Conservation (phyloP, 148 eudicot genomes). For the Rhododendron simsii region DNA sequence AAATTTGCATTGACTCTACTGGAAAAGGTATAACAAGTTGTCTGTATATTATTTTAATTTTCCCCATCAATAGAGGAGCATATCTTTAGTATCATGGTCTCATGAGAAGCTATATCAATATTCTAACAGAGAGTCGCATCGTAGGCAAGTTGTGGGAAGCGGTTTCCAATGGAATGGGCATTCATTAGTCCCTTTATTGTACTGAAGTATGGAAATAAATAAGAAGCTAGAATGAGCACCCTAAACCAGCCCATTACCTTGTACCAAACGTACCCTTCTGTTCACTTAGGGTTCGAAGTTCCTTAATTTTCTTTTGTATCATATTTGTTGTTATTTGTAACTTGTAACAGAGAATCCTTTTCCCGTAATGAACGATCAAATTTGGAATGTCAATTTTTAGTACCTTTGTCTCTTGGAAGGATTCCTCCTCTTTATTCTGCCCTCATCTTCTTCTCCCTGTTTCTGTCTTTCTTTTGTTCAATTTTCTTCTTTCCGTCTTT, state of each 20-base stretch:
- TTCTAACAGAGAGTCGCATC: not conserved
- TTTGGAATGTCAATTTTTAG: not conserved
- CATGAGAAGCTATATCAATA: not conserved
- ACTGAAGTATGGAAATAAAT: not conserved
- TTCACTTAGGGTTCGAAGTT: not conserved
- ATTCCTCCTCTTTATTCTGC: not conserved
- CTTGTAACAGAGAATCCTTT: not conserved
- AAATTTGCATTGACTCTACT: conserved; percentile 58
- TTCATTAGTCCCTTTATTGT: not conserved
- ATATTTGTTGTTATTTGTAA: not conserved
- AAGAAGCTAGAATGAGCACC: not conserved
- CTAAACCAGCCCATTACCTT: not conserved
- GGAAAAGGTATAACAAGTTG: conserved; percentile 57
- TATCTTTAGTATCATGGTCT: not conserved
- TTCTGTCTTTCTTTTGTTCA: not conserved
- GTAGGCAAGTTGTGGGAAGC: not conserved
- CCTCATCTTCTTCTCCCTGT: not conserved
- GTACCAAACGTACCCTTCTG: not conserved
- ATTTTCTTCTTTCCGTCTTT: not conserved
- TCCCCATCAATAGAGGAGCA: not conserved
- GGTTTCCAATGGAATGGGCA: not conserved
- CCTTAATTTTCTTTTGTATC: not conserved
- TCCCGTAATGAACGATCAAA: not conserved
- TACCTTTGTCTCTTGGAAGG: not conserved
- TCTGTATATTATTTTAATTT: not conserved